A percentile compares a stretch with the other conserved stretches of the same genome.
These are phyloP conservation scores for Hericium alpestre DNA, from an alignment of 768 basidiomycete genomes.

Conservation along the genomic window DNA sequence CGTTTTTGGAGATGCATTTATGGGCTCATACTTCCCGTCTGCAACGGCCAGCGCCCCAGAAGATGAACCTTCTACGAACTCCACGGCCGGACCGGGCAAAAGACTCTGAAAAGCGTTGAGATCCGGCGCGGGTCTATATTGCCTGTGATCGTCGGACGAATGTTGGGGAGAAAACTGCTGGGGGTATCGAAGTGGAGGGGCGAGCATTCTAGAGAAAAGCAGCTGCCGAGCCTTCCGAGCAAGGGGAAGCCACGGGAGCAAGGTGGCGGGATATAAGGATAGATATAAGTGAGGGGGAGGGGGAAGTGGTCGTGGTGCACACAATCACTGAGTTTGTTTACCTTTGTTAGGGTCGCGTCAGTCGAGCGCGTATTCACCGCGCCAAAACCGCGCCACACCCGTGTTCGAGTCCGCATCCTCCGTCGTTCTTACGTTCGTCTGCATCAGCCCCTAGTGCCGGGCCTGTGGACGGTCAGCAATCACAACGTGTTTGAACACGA, in stretches of 20 bases:
- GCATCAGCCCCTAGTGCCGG: too few relatives aligned
- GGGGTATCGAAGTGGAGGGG: constrained; percentile 45
- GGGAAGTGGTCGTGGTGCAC: not conserved
- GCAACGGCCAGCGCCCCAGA: constrained; percentile 60
- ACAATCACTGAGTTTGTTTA: not conserved
- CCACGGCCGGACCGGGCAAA: constrained; percentile 61
- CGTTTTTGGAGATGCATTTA: constrained; percentile 56
- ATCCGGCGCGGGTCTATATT: constrained; percentile 60
- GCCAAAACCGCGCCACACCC: not conserved
- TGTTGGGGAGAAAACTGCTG: constrained; percentile 40
- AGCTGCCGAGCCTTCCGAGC: not conserved
- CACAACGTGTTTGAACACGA: too few relatives aligned
- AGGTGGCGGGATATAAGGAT: not conserved
- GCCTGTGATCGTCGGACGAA: constrained; percentile 41
- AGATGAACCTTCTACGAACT: constrained; percentile 79
- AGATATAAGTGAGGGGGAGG: not conserved
- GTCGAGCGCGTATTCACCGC: not conserved
- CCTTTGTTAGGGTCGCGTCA: not conserved
- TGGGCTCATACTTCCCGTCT: constrained; percentile 73
- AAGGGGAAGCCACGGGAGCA: not conserved
- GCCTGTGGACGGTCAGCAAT: too few relatives aligned
- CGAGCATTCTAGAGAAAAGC: constrained; percentile 42
- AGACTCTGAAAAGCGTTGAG: constrained; percentile 66
- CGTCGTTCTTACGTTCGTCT: too few relatives aligned
- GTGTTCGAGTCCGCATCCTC: not conserved